Conservation (phyloP, 2,329 filamentous ascomycete genomes). For the Apiospora rasikravindrae region DNA sequence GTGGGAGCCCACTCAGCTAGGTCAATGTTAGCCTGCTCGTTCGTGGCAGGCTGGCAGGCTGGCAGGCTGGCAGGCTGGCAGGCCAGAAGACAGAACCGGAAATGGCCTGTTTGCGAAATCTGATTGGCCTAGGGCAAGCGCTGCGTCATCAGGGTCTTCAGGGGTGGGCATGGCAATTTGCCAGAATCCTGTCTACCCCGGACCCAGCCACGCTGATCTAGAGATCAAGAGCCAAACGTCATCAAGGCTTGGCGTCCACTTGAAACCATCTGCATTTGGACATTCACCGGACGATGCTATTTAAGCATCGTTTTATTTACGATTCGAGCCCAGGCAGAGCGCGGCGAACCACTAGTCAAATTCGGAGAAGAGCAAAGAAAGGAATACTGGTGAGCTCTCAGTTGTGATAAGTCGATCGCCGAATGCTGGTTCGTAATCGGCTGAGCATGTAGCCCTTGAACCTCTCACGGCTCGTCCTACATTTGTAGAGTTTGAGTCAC, state of each 20-base stretch:
- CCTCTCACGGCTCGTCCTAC: no score
- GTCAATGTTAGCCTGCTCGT: no score
- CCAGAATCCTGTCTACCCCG: slow-evolving; percentile 4
- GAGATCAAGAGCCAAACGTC: not conserved
- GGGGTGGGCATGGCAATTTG: slow-evolving; percentile 11
- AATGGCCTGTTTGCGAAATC: not conserved
- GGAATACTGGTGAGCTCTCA: not conserved
- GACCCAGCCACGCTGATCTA: slow-evolving; percentile 4
- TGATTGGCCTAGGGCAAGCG: slow-evolving; percentile 6
- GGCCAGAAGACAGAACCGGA: not conserved
- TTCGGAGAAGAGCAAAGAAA: no score
- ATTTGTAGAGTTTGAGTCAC: no score
- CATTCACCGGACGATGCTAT: not conserved
- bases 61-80: not conserved
- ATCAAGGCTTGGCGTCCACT: slow-evolving; percentile 2
- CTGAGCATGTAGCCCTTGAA: no score
- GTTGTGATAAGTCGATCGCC: not conserved
- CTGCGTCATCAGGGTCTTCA: slow-evolving; percentile 18
- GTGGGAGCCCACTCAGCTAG: not conserved
- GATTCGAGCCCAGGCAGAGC: not conserved
- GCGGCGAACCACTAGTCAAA: not conserved
- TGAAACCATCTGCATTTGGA: not conserved
- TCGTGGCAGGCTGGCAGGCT: not conserved
- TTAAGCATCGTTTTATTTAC: not conserved
- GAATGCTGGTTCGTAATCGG: no score